A percentile compares a stretch with the other conserved stretches of the same genome.
Conservation (phyloP, 176 grass and related monocot species). For the Chrysopogon serrulatus region DNA sequence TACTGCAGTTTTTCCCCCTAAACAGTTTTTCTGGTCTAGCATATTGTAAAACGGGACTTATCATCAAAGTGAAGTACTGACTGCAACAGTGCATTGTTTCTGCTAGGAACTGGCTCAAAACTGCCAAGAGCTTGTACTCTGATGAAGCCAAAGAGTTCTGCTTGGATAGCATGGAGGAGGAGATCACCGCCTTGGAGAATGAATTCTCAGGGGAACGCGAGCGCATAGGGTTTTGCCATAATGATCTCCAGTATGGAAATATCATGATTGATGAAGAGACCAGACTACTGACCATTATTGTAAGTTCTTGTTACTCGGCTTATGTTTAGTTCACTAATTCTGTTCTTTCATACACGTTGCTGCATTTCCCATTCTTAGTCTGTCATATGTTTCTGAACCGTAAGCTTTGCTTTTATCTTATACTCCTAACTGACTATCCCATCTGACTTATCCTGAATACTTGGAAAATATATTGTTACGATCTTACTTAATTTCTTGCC, state of each 20-base stretch:
- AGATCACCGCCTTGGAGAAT: slow-evolving; percentile 61
- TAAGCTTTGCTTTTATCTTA: neutral
- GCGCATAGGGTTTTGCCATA: slow-evolving; percentile 78
- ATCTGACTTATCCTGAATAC: neutral
- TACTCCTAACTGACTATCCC: neutral
- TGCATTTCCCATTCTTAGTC: neutral
- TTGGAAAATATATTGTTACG: neutral
- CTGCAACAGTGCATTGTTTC: slow-evolving; percentile 9
- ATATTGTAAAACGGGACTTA: neutral
- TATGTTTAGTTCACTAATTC: neutral
- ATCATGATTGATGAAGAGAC: slow-evolving; percentile 96
- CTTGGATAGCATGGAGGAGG: slow-evolving; percentile 60
- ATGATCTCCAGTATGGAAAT: slow-evolving; percentile 96
- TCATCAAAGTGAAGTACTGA: neutral
- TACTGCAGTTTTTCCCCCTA: neutral
- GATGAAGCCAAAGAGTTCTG: slow-evolving; percentile 57
- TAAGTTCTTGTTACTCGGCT: slow-evolving; percentile 33
- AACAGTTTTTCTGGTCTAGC: neutral
- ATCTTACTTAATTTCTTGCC: neutral
- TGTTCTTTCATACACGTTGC: neutral
- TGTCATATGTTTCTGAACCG: slow-evolving; percentile 13
- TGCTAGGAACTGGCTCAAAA: slow-evolving; percentile 63
- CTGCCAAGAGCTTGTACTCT: slow-evolving; percentile 48
- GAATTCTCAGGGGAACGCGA: slow-evolving; percentile 40
- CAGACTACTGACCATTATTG: slow-evolving; percentile 70